These are phyloP conservation scores for Mycena latifolia DNA, from an alignment of 768 basidiomycete species.

Conservation along the genomic window DNA sequence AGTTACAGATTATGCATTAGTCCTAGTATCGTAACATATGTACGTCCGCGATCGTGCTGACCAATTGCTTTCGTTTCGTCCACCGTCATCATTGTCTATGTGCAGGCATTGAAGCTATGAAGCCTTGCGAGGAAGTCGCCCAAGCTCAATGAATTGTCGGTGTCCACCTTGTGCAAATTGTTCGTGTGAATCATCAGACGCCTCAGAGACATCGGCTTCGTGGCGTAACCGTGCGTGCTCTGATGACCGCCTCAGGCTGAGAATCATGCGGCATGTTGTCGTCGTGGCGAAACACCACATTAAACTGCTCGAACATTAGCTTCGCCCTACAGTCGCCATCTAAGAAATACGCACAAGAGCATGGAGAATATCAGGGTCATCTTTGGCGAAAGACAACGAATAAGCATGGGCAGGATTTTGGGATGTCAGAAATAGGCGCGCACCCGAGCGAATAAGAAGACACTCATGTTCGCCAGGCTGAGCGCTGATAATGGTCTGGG, in stretches of 20 bases:
- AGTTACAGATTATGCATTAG: too few species aligned
- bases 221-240: background rate
- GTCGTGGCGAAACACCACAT: slow-evolving; percentile 29
- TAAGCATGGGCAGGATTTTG: background rate
- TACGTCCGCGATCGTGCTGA: too few species aligned
- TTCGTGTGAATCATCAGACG: too few species aligned
- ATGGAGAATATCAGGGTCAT: background rate
- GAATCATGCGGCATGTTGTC: slow-evolving; percentile 28
- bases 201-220: too few species aligned
- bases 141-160: too few species aligned
- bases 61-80: too few species aligned
- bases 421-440: background rate
- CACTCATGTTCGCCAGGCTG: background rate
- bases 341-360: slow-evolving; percentile 21
- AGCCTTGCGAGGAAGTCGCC: too few species aligned
- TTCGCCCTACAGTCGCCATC: background rate
- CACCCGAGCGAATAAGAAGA: slow-evolving; percentile 13
- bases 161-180: too few species aligned
- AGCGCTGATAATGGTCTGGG: background rate
- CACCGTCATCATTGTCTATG: too few species aligned
- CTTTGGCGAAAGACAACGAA: background rate
- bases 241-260: slow-evolving; percentile 13
- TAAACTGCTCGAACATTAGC: slow-evolving; percentile 3
- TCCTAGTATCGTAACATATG: too few species aligned
- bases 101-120: too few species aligned